phyloP scores from a whole-genome alignment of 2,329 filamentous ascomycete species.

The Cladophialophora immunda region DNA sequence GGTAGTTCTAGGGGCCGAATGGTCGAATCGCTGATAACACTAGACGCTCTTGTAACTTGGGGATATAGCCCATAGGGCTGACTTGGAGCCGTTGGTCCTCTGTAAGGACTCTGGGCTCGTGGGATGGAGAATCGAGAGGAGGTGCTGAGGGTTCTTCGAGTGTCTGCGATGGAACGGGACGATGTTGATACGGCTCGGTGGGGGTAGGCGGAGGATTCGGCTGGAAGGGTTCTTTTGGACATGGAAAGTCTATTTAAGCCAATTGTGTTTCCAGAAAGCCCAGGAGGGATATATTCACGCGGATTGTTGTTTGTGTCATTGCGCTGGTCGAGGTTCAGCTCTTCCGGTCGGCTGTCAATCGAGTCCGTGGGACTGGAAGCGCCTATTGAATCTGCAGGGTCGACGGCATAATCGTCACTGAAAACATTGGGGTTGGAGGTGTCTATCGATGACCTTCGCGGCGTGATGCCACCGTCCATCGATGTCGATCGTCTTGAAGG shows the following conservation, averaged over 20 bases:
- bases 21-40: slow-evolving; percentile 76
- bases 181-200: slow-evolving; percentile 38
- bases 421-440: slow-evolving; percentile 56
- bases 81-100: slow-evolving; percentile 75
- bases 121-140: slow-evolving; percentile 57
- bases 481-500: slow-evolving; percentile 28
- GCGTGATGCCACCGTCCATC: slow-evolving; percentile 25
- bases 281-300: slow-evolving; percentile 36
- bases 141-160: slow-evolving; percentile 54
- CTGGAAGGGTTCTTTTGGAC: slow-evolving; percentile 17
- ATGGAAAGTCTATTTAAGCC: slow-evolving; percentile 27
- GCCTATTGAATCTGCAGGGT: slow-evolving; percentile 38
- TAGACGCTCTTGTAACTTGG: slow-evolving; percentile 69
- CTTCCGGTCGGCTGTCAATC: slow-evolving; percentile 29
- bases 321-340: slow-evolving; percentile 40
- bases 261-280: slow-evolving; percentile 23
- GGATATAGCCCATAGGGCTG: slow-evolving; percentile 87
- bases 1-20: slow-evolving; percentile 66
- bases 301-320: slow-evolving; percentile 26
- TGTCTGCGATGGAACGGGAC: slow-evolving; percentile 44
- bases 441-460: slow-evolving; percentile 30
- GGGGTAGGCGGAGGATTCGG: slow-evolving; percentile 26
- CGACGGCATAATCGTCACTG: slow-evolving; percentile 58
- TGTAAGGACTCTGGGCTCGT: slow-evolving; percentile 70
- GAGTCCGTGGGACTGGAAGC: slow-evolving; percentile 29